Evolutionary conservation across 257 asterid genomes (phyloP).

Genomic region (Nicotiana tabacum): DNA sequence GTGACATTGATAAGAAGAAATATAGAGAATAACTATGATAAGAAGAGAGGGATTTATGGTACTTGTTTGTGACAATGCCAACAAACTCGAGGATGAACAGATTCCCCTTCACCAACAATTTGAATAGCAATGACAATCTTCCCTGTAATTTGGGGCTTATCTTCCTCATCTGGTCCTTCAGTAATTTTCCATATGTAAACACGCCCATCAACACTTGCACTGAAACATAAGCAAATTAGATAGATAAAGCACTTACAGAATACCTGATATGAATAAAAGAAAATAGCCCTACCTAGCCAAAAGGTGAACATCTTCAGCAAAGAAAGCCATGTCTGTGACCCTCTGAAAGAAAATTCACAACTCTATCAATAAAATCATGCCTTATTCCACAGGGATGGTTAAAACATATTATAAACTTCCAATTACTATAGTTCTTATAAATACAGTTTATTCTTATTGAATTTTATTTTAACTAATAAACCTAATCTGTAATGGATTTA

Average conservation of each 20-base stretch:
- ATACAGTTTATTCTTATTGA: neutral
- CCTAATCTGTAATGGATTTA: neutral
- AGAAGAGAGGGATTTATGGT: no score
- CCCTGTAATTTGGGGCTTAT: conserved; percentile 85
- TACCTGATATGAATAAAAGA: no score
- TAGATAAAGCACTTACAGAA: neutral
- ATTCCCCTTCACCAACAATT: conserved; percentile 70
- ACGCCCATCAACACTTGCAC: conserved; percentile 96
- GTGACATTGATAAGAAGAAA: no score
- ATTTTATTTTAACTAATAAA: neutral
- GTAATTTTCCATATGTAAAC: conserved; percentile 89
- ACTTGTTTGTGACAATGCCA: conserved; percentile 99
- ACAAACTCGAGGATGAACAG: conserved; percentile 93
- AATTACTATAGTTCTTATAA: no score
- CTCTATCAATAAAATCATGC: no score
- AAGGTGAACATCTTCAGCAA: conserved; percentile 97
- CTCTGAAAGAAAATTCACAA: conserved; percentile 53
- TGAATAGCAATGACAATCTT: conserved; percentile 71
- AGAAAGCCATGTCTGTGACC: conserved; percentile 99
- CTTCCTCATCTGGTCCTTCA: conserved; percentile 95
- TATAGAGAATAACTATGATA: no score
- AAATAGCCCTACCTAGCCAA: conserved; percentile 66
- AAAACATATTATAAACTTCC: no score
- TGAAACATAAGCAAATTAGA: conserved; percentile 30
- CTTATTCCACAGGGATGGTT: no score